Evolutionary conservation across 139 green algal genomes (phyloP).

Genomic region (Chlorella sp.): DNA sequence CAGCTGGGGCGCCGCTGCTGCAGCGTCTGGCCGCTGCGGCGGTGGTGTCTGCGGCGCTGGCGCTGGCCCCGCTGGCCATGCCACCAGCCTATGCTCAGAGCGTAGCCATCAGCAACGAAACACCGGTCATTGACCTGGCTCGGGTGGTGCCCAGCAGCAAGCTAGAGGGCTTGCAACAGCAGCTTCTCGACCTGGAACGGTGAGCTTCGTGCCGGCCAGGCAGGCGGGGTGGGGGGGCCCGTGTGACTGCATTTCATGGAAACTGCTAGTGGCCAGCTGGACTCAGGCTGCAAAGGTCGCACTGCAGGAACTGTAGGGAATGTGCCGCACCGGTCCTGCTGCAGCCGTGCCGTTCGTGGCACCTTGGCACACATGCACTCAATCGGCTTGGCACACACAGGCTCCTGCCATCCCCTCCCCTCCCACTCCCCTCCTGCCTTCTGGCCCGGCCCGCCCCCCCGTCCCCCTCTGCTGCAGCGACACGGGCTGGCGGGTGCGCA

Average conservation of each 20-base stretch:
- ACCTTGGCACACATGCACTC: neutral
- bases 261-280: too few species aligned
- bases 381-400: too few species aligned
- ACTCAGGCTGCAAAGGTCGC: too few species aligned
- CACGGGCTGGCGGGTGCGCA: slow-evolving; percentile 62
- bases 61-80: neutral
- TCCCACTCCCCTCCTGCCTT: too few species aligned
- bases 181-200: slow-evolving; percentile 42
- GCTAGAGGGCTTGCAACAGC: slow-evolving; percentile 39
- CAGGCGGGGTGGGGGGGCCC: neutral
- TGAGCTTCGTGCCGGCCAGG: neutral
- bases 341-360: neutral
- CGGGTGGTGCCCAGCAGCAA: slow-evolving; percentile 46
- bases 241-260: too few species aligned
- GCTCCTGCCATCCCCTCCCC: neutral
- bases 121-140: slow-evolving; percentile 47
- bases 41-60: slow-evolving; percentile 9
- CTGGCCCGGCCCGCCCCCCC: neutral
- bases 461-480: slow-evolving; percentile 36
- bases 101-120: neutral
- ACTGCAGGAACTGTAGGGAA: too few species aligned
- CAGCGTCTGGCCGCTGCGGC: neutral
- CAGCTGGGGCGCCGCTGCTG: slow-evolving; percentile 8
- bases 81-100: neutral
- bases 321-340: too few species aligned